phyloP scores from a whole-genome alignment of 495 filamentous ascomycete species.

The Umbilicaria muhlenbergii region DNA sequence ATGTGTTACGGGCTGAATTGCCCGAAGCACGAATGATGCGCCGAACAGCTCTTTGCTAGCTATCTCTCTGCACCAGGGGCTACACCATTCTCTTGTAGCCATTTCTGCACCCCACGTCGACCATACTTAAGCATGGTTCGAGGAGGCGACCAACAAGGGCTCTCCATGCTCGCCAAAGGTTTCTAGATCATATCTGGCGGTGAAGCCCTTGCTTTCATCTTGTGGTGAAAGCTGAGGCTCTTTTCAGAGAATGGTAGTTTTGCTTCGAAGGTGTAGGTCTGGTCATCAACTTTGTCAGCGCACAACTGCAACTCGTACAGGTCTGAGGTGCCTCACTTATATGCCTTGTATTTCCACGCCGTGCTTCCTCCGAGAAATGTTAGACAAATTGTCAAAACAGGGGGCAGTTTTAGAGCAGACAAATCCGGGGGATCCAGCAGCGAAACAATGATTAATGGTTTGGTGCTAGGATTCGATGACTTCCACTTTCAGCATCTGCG shows the following conservation, averaged over 20 bases:
- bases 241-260: constrained; percentile 37
- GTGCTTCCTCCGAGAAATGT: too few species aligned
- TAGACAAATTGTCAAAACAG: too few species aligned
- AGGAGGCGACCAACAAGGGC: constrained; percentile 34
- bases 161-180: constrained; percentile 21
- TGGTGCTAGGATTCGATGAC: too few species aligned
- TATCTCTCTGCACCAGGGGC: constrained; percentile 12
- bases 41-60: constrained; percentile 16
- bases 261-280: constrained; percentile 33
- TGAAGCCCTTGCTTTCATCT: constrained; percentile 11
- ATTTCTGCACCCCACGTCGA: constrained; percentile 19
- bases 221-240: constrained; percentile 32
- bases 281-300: constrained; percentile 37
- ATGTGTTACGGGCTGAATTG: constrained; percentile 8
- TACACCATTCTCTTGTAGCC: constrained; percentile 19
- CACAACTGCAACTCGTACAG: constrained; percentile 13
- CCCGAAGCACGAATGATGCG: constrained; percentile 7
- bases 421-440: too few species aligned
- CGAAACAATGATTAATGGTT: too few species aligned
- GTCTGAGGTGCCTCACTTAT: too few species aligned
- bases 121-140: constrained; percentile 29
- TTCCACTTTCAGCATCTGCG: too few species aligned
- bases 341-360: too few species aligned
- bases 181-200: constrained; percentile 20
- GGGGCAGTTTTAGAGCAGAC: too few species aligned